A percentile compares a stretch with the other conserved stretches of the same genome.
phyloP scores from a whole-genome alignment of 257 asterid genomes.

The Solanum corneliomulleri region DNA sequence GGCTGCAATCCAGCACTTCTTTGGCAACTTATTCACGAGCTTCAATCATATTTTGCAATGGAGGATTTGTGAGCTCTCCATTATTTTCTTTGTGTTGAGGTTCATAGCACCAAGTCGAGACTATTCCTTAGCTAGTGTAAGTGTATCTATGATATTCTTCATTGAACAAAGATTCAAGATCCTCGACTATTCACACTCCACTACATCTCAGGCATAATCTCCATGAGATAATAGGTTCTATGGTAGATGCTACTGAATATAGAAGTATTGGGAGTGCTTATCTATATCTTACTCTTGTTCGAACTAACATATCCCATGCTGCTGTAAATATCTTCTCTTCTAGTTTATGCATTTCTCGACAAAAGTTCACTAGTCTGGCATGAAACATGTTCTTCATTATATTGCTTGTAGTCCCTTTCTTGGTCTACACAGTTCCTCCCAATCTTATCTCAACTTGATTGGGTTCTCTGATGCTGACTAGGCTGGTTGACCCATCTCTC shows the following conservation, averaged over 20 bases:
- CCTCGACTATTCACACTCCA: background rate
- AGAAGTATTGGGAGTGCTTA: background rate
- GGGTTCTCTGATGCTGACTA: background rate
- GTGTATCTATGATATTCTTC: too few relatives aligned
- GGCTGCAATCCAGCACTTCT: background rate
- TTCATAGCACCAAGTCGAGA: background rate
- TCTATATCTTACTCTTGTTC: background rate
- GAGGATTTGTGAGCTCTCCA: background rate
- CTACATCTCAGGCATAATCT: background rate
- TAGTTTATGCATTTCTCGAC: background rate
- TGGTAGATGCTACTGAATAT: background rate
- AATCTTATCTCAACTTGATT: background rate
- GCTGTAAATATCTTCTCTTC: background rate
- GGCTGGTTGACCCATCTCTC: background rate
- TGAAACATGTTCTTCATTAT: background rate
- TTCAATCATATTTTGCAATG: background rate
- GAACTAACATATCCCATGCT: background rate
- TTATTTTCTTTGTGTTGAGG: background rate
- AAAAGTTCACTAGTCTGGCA: background rate
- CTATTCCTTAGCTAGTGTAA: too few relatives aligned
- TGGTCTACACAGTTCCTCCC: background rate
- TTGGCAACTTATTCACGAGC: background rate
- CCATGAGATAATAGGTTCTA: accelerated
- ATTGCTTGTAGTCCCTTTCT: background rate
- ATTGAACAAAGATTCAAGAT: background rate